Evolutionary conservation across 2,329 filamentous ascomycete genomes (phyloP), one percentile per base, ranked within the genome.

Genomic region (Ophiostoma piceae): DNA sequence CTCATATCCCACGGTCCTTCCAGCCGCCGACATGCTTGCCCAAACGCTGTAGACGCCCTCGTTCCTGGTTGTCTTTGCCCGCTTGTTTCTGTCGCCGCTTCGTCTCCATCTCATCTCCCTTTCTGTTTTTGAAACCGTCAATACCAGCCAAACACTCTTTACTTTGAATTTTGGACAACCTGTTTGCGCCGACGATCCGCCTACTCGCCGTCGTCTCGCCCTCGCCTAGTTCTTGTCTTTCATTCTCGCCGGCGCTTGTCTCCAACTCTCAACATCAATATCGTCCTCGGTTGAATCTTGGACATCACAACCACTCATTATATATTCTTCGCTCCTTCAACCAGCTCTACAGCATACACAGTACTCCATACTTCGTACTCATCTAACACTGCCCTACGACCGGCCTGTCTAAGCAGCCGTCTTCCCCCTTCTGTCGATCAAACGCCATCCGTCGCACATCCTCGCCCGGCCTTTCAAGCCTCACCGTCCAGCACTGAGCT

Each of bases 381-480:
- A 12, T 26, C 22, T 57, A 12, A 22, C 26, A 62, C 26, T 62
- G 57, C 26, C 57, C 22, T 32, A 62, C 57, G 26, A 62, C 57
- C 57, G 57, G 57, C 57, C 32, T 19, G 57, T 62, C 26, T 32
- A 32, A 16, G 35, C 66, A n/a, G 29, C 39, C 64, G 64, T 62
- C 41, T 64, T 62, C 66, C 67, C 62, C 47, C 64, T 64, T 69
- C n/a, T 65, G 68, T 68, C 70, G 70, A 71, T 69, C 70, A 71
- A 37, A 69, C 68, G n/a, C 66, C 64, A 26, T 54, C 67, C 35
- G 39, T 64, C 67, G 51, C 64, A 66, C 67, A 29, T 37, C 64
- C 60, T 60, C 29, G 57, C 16, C 43, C 47, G 39, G 11, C 67
- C 47, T 37, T 11, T 26, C 26, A 22, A 57, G 14, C 26, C 6